Evolutionary conservation across 371 early-diverging fungal species (phyloP).

Genomic region (Mortierella sp.): DNA sequence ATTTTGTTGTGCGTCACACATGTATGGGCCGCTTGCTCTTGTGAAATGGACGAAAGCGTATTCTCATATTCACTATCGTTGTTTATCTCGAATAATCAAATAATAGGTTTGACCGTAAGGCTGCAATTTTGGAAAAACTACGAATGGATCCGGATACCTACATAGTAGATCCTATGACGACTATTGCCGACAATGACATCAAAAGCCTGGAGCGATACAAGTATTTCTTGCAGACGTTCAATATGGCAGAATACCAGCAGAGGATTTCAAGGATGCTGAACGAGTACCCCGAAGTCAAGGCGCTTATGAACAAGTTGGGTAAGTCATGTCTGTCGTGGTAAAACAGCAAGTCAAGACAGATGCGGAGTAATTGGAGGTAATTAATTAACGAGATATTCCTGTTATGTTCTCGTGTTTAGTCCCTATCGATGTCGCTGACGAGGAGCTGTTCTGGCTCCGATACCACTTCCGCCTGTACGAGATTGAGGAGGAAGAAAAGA

Average conservation of each 20-base stretch:
- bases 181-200: constrained; percentile 53
- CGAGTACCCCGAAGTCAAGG: constrained; percentile 56
- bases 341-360: not conserved
- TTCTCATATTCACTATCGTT: not conserved
- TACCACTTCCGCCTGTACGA: constrained; percentile 54
- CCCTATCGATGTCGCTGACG: constrained; percentile 47
- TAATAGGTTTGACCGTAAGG: constrained; percentile 55
- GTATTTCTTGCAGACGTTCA: constrained; percentile 52
- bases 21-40: not conserved
- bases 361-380: not conserved
- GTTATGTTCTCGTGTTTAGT: constrained; percentile 14
- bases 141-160: constrained; percentile 53
- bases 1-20: not conserved
- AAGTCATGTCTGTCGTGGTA: not conserved
- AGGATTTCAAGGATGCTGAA: constrained; percentile 43
- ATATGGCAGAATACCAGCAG: constrained; percentile 57
- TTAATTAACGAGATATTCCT: not conserved
- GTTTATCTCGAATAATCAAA: not conserved
- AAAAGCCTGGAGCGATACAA: constrained; percentile 52
- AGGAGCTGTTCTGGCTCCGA: constrained; percentile 55
- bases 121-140: constrained; percentile 48
- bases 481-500: constrained; percentile 58
- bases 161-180: constrained; percentile 53
- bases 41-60: too few species aligned
- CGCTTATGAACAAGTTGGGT: constrained; percentile 53